phyloP scores from a whole-genome alignment of 2,329 filamentous ascomycete species.

The Aspergillus flavus region DNA sequence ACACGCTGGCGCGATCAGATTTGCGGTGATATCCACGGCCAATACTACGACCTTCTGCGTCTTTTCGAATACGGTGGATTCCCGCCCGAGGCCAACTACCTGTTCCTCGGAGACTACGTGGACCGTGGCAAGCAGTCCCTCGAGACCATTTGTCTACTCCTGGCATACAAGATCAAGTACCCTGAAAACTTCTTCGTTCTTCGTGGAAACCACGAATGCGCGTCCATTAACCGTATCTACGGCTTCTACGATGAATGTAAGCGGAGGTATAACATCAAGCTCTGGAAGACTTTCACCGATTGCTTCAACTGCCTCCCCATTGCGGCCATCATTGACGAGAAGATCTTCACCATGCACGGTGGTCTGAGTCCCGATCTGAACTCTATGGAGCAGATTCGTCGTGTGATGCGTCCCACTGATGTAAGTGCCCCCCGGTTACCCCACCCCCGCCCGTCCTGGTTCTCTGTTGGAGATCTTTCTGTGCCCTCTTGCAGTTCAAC shows the following conservation, averaged over 20 bases:
- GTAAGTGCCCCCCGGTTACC: slow-evolving; percentile 61
- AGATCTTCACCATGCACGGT: slow-evolving; percentile 99
- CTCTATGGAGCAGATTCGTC: slow-evolving; percentile 99
- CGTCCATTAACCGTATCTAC: slow-evolving; percentile 98
- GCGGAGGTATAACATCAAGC: slow-evolving; percentile 97
- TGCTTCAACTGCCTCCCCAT: slow-evolving; percentile 99
- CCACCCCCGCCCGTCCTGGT: slow-evolving; percentile 12
- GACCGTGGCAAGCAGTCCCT: slow-evolving; percentile 99
- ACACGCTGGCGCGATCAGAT: slow-evolving; percentile 63
- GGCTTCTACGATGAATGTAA: slow-evolving; percentile 99
- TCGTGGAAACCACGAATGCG: slow-evolving; percentile 98
- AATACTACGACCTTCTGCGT: slow-evolving; percentile 97
- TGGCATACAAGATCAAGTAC: slow-evolving; percentile 99
- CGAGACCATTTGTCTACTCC: slow-evolving; percentile 94
- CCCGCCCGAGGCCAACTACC: slow-evolving; percentile 97
- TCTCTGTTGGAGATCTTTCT: background rate
- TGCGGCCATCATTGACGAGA: slow-evolving; percentile 98
- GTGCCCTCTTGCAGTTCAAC: background rate
- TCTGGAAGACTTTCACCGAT: slow-evolving; percentile 99
- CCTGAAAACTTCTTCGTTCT: slow-evolving; percentile 99
- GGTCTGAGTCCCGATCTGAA: slow-evolving; percentile 95
- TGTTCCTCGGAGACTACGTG: slow-evolving; percentile 98
- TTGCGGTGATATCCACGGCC: slow-evolving; percentile 97
- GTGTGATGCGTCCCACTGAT: slow-evolving; percentile 98
- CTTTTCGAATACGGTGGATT: slow-evolving; percentile 98